Evolutionary conservation across 75 land plant species (phyloP).

Genomic region (Cunninghamia lanceolata): DNA sequence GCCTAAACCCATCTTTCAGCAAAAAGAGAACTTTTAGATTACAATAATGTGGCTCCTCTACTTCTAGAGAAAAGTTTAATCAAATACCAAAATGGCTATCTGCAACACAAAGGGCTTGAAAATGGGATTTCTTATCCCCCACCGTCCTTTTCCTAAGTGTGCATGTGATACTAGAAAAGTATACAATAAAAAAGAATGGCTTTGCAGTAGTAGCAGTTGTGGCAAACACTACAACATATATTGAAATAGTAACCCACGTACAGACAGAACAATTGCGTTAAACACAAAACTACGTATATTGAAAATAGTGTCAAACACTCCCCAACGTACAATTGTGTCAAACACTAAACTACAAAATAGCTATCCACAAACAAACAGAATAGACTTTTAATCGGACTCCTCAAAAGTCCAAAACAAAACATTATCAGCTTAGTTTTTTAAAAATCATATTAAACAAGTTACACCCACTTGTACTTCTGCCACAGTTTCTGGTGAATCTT

Average conservation of each 20-base stretch:
- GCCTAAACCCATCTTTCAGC: neutral
- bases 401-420: neutral
- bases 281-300: no score
- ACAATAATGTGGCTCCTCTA: no score
- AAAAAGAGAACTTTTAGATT: neutral
- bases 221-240: neutral
- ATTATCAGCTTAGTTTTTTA: neutral
- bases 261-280: neutral
- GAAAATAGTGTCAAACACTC: no score
- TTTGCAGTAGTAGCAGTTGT: neutral
- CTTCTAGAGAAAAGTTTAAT: no score
- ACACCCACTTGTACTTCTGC: neutral
- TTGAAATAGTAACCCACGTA: no score
- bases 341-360: neutral
- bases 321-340: no score
- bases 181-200: neutral
- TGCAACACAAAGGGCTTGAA: neutral
- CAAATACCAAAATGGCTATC: neutral
- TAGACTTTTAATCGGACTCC: neutral
- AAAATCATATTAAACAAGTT: neutral
- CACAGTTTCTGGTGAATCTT: neutral
- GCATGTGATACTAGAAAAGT: slow-evolving; percentile 10
- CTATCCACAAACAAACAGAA: neutral
- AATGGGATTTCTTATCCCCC: neutral
- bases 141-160: neutral